phyloP scores from a whole-genome alignment of 129 eudicot species.

The Centella asiatica region DNA sequence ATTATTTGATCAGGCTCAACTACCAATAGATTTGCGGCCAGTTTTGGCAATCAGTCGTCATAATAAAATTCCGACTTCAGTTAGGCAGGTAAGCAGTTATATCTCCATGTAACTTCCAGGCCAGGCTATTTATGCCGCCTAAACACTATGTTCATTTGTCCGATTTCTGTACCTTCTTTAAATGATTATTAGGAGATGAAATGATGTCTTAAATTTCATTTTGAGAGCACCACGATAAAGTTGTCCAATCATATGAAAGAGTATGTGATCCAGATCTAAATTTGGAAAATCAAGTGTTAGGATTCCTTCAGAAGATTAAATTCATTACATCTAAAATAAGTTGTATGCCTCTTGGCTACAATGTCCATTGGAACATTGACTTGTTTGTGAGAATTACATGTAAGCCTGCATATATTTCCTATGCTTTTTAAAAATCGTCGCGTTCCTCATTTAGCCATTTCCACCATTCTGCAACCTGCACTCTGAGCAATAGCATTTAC shows the following conservation, averaged over 20 bases:
- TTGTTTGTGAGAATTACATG: neutral
- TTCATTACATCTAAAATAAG: neutral
- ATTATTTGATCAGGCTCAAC: slow-evolving; percentile 58
- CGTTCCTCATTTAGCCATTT: neutral
- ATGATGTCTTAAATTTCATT: neutral
- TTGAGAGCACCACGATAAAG: neutral
- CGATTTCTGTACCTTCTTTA: neutral
- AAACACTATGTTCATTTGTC: neutral
- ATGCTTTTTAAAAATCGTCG: neutral
- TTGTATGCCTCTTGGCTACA: neutral
- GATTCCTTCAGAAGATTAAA: neutral
- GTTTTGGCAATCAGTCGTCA: slow-evolving; percentile 67
- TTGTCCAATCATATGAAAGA: neutral
- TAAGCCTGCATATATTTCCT: neutral
- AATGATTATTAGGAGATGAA: neutral
- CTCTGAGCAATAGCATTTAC: neutral
- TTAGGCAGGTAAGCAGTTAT: slow-evolving; percentile 62
- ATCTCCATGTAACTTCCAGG: slow-evolving; percentile 8
- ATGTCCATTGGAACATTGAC: too few species aligned
- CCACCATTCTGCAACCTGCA: neutral
- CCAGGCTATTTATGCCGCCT: neutral
- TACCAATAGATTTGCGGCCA: slow-evolving; percentile 83
- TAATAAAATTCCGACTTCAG: slow-evolving; percentile 66
- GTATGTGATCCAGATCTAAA: neutral
- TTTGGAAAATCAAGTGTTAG: neutral